phyloP scores from a whole-genome alignment of 2,329 filamentous ascomycete species.

The Penicillium brasilianum region DNA sequence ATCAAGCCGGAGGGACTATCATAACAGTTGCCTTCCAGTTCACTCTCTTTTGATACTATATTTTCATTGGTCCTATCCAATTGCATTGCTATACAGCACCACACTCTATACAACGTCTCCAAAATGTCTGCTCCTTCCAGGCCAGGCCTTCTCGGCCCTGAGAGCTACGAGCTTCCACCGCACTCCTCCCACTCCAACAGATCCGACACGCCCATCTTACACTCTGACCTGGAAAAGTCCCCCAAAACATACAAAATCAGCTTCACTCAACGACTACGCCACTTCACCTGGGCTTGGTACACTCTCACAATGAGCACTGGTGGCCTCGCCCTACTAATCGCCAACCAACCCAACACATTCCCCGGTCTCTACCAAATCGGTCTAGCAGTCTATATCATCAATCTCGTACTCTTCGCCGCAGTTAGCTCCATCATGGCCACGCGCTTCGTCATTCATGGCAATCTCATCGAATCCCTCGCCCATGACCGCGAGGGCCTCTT shows the following conservation, averaged over 20 bases:
- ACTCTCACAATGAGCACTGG: constrained; percentile 77
- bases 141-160: constrained; percentile 24
- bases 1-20: neutral
- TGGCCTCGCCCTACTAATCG: constrained; percentile 67
- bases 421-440: constrained; percentile 60
- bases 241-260: constrained; percentile 20
- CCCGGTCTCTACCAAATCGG: constrained; percentile 67
- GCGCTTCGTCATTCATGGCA: constrained; percentile 66
- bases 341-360: constrained; percentile 68
- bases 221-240: constrained; percentile 28
- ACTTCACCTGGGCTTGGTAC: constrained; percentile 76
- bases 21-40: neutral
- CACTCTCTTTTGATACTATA: neutral
- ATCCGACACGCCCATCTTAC: constrained; percentile 28
- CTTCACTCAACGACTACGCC: constrained; percentile 41
- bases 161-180: constrained; percentile 26
- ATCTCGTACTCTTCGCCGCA: constrained; percentile 67
- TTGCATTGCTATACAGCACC: neutral
- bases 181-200: constrained; percentile 27
- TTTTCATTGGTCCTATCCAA: neutral
- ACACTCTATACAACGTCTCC: neutral
- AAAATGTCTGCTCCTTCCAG: constrained; percentile 17
- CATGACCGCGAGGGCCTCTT: constrained; percentile 74
- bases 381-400: constrained; percentile 69
- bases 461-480: constrained; percentile 61